Conservation (phyloP, 1,284 basidiomycete genomes). For the Gymnopus androsaceus region DNA sequence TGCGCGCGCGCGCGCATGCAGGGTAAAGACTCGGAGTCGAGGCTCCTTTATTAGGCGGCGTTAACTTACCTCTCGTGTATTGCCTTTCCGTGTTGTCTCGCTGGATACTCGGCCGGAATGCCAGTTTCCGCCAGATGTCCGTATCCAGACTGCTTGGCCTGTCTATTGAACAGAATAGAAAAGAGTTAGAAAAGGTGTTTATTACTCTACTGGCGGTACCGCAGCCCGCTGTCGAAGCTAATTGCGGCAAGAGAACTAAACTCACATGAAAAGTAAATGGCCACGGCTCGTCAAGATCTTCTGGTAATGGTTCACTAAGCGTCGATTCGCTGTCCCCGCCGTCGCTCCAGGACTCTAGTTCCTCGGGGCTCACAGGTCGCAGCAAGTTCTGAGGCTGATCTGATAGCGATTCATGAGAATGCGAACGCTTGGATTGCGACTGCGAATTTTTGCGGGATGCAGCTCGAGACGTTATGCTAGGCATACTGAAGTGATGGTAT, state of each 20-base stretch:
- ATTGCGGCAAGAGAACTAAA: too few relatives aligned
- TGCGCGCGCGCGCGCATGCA: too few relatives aligned
- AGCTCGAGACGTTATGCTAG: conserved; percentile 7
- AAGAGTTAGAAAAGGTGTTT: too few relatives aligned
- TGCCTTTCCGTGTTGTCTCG: conserved; percentile 42
- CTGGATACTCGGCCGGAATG: conserved; percentile 47
- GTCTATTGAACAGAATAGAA: conserved; percentile 30
- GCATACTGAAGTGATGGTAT: conserved; percentile 6
- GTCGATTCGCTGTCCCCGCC: conserved; percentile 34
- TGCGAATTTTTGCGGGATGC: conserved; percentile 9
- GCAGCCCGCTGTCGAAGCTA: too few relatives aligned
- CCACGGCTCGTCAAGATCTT: conserved; percentile 54
- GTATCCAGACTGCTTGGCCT: conserved; percentile 55
- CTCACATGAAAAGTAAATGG: conserved; percentile 54
- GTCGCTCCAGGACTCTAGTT: conserved; percentile 38
- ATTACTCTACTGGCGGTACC: too few relatives aligned
- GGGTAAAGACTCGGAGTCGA: too few relatives aligned
- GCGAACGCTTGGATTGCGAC: not conserved
- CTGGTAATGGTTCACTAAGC: conserved; percentile 36
- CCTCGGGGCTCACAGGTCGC: conserved; percentile 35
- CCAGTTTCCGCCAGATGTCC: conserved; percentile 51
- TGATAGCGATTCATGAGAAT: too few relatives aligned
- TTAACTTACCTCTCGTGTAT: conserved; percentile 45
- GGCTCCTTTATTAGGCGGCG: too few relatives aligned
- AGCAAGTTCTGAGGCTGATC: conserved; percentile 22